Evolutionary conservation across 495 filamentous ascomycete genomes (phyloP).

Genomic region (Endocarpon pusillum): DNA sequence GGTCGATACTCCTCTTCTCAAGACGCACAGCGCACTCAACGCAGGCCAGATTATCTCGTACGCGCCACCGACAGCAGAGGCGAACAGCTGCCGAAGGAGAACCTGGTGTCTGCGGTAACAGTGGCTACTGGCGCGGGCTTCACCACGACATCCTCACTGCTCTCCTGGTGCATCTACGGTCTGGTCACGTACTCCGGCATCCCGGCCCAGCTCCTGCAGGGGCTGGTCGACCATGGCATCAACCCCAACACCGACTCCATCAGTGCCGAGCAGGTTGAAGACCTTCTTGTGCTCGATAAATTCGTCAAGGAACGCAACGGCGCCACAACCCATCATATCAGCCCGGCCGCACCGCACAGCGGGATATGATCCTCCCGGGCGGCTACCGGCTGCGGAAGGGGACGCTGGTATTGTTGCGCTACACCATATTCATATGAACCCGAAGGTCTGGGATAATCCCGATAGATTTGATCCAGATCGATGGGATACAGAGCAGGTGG

Average conservation of each 20-base stretch:
- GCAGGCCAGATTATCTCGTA: slow-evolving; percentile 23
- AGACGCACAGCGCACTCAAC: background rate
- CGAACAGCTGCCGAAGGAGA: slow-evolving; percentile 27
- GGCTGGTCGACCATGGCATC: slow-evolving; percentile 32
- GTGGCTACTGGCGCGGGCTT: slow-evolving; percentile 34
- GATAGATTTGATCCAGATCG: slow-evolving; percentile 33
- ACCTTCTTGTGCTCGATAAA: slow-evolving; percentile 31
- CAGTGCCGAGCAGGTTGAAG: slow-evolving; percentile 22
- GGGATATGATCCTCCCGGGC: slow-evolving; percentile 34
- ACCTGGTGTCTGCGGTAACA: slow-evolving; percentile 15
- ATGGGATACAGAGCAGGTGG: slow-evolving; percentile 33
- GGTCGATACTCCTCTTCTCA: slow-evolving; percentile 12
- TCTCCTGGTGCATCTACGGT: slow-evolving; percentile 37
- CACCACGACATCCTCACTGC: slow-evolving; percentile 31
- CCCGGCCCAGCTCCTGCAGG: slow-evolving; percentile 35
- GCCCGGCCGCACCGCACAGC: slow-evolving; percentile 32
- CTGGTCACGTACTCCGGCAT: slow-evolving; percentile 29
- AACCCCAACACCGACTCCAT: slow-evolving; percentile 18
- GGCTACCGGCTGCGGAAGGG: slow-evolving; percentile 33
- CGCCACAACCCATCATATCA: slow-evolving; percentile 39
- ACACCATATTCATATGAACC: slow-evolving; percentile 35
- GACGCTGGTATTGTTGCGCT: slow-evolving; percentile 30
- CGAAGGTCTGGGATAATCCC: slow-evolving; percentile 33
- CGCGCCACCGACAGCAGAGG: slow-evolving; percentile 34
- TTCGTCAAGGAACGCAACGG: slow-evolving; percentile 41